A percentile compares a stretch with the other conserved stretches of the same genome.
Conservation (phyloP, 805 yeast genomes). For the Sugiyamaella smithiae region DNA sequence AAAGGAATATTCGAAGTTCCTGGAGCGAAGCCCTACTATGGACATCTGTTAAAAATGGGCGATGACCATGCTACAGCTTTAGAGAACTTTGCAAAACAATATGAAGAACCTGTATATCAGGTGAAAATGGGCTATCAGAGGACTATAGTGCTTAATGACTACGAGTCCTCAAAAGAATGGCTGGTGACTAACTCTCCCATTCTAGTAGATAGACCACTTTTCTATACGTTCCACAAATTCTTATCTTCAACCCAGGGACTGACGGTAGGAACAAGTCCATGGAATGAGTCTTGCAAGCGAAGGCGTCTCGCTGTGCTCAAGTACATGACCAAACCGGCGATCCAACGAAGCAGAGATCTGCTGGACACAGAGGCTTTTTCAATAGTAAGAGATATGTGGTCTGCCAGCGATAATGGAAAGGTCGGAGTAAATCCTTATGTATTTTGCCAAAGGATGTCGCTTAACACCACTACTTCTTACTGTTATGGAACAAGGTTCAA, state of each 20-base stretch:
- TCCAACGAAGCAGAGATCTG: conserved; percentile 34
- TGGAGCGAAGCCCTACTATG: conserved; percentile 32
- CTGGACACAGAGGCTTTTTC: conserved; percentile 37
- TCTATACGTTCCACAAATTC: conserved; percentile 64
- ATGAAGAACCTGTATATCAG: conserved; percentile 49
- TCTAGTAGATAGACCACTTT: conserved; percentile 47
- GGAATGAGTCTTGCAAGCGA: conserved; percentile 37
- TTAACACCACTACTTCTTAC: conserved; percentile 38
- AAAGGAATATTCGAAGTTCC: conserved; percentile 33
- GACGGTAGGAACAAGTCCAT: conserved; percentile 44
- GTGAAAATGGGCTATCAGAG: conserved; percentile 55
- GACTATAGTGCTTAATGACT: conserved; percentile 58
- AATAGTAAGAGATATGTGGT: conserved; percentile 32
- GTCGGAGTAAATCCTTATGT: conserved; percentile 9
- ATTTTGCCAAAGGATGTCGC: conserved; percentile 23
- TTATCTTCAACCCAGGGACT: conserved; percentile 45
- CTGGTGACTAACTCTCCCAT: background rate
- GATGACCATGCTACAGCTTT: conserved; percentile 35
- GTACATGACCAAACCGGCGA: conserved; percentile 39
- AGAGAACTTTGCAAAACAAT: conserved; percentile 30
- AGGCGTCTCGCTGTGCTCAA: conserved; percentile 40
- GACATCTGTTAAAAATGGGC: conserved; percentile 31
- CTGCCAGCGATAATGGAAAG: conserved; percentile 4
- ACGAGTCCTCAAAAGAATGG: background rate
- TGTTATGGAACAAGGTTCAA: conserved; percentile 41